Percentiles rank a stretch among this genome's conserved stretches.
Evolutionary conservation across 2,329 filamentous ascomycete species (phyloP).

Genomic region (Alternaria atra): DNA sequence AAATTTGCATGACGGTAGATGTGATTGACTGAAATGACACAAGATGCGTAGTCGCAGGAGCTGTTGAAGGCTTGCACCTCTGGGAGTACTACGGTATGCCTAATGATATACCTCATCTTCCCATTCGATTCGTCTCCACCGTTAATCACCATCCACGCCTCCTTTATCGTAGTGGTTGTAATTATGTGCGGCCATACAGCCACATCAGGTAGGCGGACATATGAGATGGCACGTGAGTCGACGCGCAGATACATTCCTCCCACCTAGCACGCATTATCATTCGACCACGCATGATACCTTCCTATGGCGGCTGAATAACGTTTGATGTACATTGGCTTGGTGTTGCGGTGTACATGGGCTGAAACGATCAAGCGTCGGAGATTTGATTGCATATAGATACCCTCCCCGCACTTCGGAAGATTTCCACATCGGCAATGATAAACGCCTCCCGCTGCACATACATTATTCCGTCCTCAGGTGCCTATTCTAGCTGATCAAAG

Average conservation of each 20-base stretch:
- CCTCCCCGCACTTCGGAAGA: slow-evolving; percentile 13
- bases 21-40: neutral
- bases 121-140: neutral
- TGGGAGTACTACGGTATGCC: neutral
- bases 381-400: slow-evolving; percentile 10
- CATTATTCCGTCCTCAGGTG: neutral
- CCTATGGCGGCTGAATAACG: neutral
- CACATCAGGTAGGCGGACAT: slow-evolving; percentile 9
- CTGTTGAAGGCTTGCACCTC: neutral
- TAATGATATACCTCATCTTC: neutral
- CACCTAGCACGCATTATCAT: neutral
- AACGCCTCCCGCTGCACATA: neutral
- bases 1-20: slow-evolving; percentile 31
- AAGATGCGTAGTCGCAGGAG: neutral
- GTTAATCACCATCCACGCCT: neutral
- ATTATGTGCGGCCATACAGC: neutral
- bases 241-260: neutral
- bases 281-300: slow-evolving; percentile 1
- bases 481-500: neutral
- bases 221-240: slow-evolving; percentile 2
- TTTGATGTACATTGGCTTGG: slow-evolving; percentile 19
- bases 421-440: slow-evolving; percentile 6
- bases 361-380: slow-evolving; percentile 21
- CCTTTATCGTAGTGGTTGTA: neutral
- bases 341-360: slow-evolving; percentile 10